These are phyloP conservation scores for Trypanosoma congolense DNA, from an alignment of 208 protist genomes.

Conservation along the genomic window DNA sequence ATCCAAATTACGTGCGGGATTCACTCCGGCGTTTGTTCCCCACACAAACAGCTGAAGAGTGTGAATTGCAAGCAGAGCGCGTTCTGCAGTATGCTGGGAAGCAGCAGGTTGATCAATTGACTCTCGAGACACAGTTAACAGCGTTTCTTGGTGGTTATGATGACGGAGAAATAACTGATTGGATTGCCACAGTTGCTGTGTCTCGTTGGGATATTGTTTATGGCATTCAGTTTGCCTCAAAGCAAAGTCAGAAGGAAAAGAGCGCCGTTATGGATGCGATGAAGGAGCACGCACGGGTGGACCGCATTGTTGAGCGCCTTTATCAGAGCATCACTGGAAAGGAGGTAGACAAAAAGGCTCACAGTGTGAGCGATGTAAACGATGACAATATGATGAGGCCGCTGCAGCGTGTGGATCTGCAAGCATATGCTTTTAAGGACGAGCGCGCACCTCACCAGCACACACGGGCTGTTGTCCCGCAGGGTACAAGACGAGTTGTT, in stretches of 20 bases:
- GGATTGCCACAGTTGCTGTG: constrained; percentile 62
- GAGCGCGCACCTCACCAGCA: constrained; percentile 74
- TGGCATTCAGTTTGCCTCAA: constrained; percentile 61
- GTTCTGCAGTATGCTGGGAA: constrained; percentile 65
- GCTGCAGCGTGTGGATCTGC: constrained; percentile 65
- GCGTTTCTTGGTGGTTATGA: constrained; percentile 82
- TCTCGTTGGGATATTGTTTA: constrained; percentile 84
- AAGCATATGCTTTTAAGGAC: constrained; percentile 72
- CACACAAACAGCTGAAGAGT: constrained; percentile 47
- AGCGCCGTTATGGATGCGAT: constrained; percentile 71
- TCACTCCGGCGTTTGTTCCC: constrained; percentile 76
- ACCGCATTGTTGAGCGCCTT: constrained; percentile 60
- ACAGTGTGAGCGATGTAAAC: background rate
- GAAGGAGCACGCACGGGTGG: constrained; percentile 52
- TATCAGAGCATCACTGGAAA: constrained; percentile 83
- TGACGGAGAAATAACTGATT: constrained; percentile 71
- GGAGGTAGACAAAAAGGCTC: constrained; percentile 33
- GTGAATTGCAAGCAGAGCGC: constrained; percentile 49
- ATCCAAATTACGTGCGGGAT: constrained; percentile 76
- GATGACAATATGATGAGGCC: constrained; percentile 24
- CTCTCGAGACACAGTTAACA: constrained; percentile 83
- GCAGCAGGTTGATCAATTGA: constrained; percentile 49
- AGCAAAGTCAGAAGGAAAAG: constrained; percentile 58
- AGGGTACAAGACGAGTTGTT: constrained; percentile 52
- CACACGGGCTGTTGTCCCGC: constrained; percentile 60